Conservation (phyloP, 1,284 basidiomycete species). For the Cryptococcus amylolentus region DNA sequence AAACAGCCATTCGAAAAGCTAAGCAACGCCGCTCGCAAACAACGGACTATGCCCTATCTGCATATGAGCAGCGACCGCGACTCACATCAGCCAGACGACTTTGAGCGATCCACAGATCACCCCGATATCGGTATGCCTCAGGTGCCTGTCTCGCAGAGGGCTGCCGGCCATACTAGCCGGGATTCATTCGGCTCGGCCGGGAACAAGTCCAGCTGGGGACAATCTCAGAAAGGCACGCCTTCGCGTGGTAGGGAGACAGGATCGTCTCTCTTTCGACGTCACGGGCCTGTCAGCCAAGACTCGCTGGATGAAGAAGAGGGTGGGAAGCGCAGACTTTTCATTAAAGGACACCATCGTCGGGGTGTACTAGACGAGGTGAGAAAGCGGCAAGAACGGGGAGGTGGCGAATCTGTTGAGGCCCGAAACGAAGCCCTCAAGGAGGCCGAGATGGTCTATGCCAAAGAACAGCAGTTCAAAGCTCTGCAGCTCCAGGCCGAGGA, state of each 20-base stretch:
- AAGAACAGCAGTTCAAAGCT: constrained; percentile 24
- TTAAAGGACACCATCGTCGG: constrained; percentile 22
- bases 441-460: constrained; percentile 15
- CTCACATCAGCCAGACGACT: background rate
- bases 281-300: constrained; percentile 3
- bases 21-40: constrained; percentile 19
- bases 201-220: constrained; percentile 7
- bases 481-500: constrained; percentile 15
- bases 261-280: constrained; percentile 11
- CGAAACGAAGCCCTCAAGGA: constrained; percentile 17
- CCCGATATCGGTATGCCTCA: background rate
- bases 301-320: constrained; percentile 21
- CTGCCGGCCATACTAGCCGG: background rate
- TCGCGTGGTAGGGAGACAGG: constrained; percentile 4
- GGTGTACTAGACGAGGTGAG: background rate
- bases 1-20: constrained; percentile 32
- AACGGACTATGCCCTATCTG: constrained; percentile 9
- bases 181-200: constrained; percentile 1
- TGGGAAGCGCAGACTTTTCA: constrained; percentile 23
- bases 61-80: constrained; percentile 5
- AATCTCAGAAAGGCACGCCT: background rate
- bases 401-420: background rate
- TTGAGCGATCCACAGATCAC: background rate
- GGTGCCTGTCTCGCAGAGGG: background rate
- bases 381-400: constrained; percentile 3